phyloP scores from a whole-genome alignment of 1,284 basidiomycete species.

The Fomitopsis schrenkii region DNA sequence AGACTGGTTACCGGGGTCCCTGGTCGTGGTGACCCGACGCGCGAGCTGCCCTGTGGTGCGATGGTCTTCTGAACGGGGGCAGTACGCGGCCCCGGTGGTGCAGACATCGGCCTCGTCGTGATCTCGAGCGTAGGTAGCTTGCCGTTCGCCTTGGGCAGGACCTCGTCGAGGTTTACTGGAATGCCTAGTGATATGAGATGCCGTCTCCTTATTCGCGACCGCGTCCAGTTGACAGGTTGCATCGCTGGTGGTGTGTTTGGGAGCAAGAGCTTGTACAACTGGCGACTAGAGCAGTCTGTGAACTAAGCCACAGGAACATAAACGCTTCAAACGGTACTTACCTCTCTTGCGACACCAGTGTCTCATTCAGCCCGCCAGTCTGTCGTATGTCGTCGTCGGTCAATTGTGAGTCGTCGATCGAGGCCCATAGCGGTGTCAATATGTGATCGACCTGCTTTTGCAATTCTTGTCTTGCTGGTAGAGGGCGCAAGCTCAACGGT shows the following conservation, averaged over 20 bases:
- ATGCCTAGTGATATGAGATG: constrained; percentile 88
- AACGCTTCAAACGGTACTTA: constrained; percentile 31
- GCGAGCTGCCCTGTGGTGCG: constrained; percentile 35
- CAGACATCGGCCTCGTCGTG: constrained; percentile 75
- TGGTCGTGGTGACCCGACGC: constrained; percentile 42
- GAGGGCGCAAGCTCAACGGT: constrained; percentile 61
- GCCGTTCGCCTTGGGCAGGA: constrained; percentile 69
- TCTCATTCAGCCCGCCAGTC: constrained; percentile 75
- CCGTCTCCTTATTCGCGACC: constrained; percentile 82
- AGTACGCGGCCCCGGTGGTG: constrained; percentile 61
- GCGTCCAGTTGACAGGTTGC: constrained; percentile 87
- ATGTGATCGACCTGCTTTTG: constrained; percentile 61
- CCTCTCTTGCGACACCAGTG: constrained; percentile 74
- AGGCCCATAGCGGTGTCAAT: constrained; percentile 60
- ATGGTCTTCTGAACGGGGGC: constrained; percentile 31
- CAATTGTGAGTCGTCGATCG: constrained; percentile 44
- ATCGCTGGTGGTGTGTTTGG: constrained; percentile 58
- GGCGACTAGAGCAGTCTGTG: constrained; percentile 52
- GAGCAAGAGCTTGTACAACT: constrained; percentile 66
- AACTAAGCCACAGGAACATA: constrained; percentile 17
- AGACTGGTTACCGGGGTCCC: constrained; percentile 49
- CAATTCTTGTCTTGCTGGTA: constrained; percentile 54
- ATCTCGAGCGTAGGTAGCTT: constrained; percentile 81
- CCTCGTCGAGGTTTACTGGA: constrained; percentile 91
- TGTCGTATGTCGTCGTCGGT: constrained; percentile 75